These are phyloP conservation scores for Vigna mungo DNA, from an alignment of 306 rosid species.

Conservation along the genomic window DNA sequence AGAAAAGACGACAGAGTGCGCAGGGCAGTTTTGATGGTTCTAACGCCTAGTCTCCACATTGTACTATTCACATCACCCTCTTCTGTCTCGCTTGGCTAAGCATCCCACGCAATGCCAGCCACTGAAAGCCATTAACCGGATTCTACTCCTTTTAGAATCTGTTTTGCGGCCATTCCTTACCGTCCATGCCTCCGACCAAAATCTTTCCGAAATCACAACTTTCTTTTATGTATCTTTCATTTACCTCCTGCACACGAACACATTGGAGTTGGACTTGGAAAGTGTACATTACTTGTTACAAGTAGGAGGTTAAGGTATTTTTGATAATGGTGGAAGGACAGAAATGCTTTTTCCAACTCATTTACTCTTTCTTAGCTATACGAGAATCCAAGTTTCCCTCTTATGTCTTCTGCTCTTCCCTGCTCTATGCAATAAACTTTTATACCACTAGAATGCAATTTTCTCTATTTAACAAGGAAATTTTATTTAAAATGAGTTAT, in stretches of 20 bases:
- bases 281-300: constrained; percentile 57
- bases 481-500: neutral
- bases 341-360: constrained; percentile 31
- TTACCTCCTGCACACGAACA: constrained; percentile 28
- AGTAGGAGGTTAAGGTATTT: constrained; percentile 32
- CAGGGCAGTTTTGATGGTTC: constrained; percentile 86
- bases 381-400: neutral
- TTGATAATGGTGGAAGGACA: too few species aligned
- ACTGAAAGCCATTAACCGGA: too few species aligned
- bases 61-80: constrained; percentile 14
- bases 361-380: constrained; percentile 2
- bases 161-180: constrained; percentile 15
- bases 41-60: constrained; percentile 50
- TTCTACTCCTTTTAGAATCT: too few species aligned
- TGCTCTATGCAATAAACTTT: neutral
- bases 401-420: neutral
- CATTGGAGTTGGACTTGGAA: constrained; percentile 37
- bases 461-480: too few species aligned
- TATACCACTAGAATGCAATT: neutral
- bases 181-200: constrained; percentile 45
- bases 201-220: constrained; percentile 46
- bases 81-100: neutral
- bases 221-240: constrained; percentile 26
- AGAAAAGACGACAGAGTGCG: constrained; percentile 77
- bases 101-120: too few species aligned